Percentiles rank a stretch among this genome's conserved stretches.
phyloP scores from a whole-genome alignment of 2,329 filamentous ascomycete species.

The Stagonosporopsis tanaceti region DNA sequence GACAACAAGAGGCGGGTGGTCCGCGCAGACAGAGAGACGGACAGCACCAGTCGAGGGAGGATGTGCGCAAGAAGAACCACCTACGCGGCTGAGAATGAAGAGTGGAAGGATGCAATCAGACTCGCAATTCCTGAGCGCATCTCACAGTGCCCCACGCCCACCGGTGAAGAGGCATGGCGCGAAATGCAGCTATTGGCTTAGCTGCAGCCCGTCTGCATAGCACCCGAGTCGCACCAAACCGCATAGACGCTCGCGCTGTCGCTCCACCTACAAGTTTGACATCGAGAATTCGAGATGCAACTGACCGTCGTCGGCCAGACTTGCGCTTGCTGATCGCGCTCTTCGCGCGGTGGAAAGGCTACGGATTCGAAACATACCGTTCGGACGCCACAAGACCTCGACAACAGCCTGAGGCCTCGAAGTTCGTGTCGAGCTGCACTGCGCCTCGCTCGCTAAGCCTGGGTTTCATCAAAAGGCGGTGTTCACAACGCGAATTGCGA shows the following conservation, averaged over 20 bases:
- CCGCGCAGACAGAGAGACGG: constrained; percentile 35
- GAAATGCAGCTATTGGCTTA: constrained; percentile 45
- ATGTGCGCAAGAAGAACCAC: constrained; percentile 39
- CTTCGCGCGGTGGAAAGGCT: constrained; percentile 9
- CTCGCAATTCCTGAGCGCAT: constrained; percentile 35
- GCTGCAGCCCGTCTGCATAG: constrained; percentile 41
- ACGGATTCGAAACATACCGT: constrained; percentile 14
- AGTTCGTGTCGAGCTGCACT: constrained; percentile 36
- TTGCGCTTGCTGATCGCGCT: constrained; percentile 10
- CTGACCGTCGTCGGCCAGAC: constrained; percentile 19
- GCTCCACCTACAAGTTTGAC: constrained; percentile 31
- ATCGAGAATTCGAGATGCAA: constrained; percentile 20
- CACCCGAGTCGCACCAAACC: constrained; percentile 43
- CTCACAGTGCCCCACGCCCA: constrained; percentile 46
- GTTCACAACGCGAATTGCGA: constrained; percentile 28
- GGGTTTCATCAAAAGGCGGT: constrained; percentile 30
- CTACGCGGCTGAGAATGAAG: constrained; percentile 38
- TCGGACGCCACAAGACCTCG: constrained; percentile 6
- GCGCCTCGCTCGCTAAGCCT: constrained; percentile 44
- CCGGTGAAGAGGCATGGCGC: constrained; percentile 43
- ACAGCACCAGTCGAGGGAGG: constrained; percentile 41
- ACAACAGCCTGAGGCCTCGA: constrained; percentile 35
- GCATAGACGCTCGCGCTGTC: constrained; percentile 31
- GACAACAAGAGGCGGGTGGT: constrained; percentile 30
- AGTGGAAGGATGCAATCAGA: constrained; percentile 33